Evolutionary conservation across 345 rosid species (phyloP).

Genomic region (Populus deltoides): DNA sequence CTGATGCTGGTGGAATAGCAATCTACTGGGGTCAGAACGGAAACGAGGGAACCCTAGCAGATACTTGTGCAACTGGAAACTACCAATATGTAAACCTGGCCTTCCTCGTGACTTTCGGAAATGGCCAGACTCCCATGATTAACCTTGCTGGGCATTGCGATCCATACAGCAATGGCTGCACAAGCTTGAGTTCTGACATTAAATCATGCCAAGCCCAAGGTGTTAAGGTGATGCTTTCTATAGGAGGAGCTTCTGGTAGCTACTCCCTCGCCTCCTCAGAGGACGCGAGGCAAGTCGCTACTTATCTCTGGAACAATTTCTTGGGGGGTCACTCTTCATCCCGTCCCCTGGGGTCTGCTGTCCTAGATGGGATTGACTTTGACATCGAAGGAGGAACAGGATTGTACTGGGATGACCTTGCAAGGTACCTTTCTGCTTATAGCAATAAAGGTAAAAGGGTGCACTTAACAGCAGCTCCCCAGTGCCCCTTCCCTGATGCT

Average conservation of each 20-base stretch:
- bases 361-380: neutral
- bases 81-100: neutral
- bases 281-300: neutral
- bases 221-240: neutral
- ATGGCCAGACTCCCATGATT: slow-evolving; percentile 2
- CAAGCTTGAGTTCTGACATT: neutral
- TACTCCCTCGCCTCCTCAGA: neutral
- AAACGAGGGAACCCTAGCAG: neutral
- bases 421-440: neutral
- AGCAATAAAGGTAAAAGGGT: neutral
- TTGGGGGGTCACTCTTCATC: neutral
- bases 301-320: neutral
- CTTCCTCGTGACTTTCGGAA: neutral
- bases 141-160: slow-evolving; percentile 7
- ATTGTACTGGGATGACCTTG: neutral
- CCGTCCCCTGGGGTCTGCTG: neutral
- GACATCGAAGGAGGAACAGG: neutral
- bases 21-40: slow-evolving; percentile 3
- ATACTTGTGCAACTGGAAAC: neutral
- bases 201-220: neutral
- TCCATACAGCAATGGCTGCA: neutral
- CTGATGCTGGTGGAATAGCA: slow-evolving; percentile 6
- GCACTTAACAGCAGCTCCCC: neutral
- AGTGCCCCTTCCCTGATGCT: slow-evolving; percentile 1
- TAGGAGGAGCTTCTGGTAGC: slow-evolving; percentile 1